Conservation (phyloP, 768 basidiomycete species). For the Leccinum arenicola region DNA sequence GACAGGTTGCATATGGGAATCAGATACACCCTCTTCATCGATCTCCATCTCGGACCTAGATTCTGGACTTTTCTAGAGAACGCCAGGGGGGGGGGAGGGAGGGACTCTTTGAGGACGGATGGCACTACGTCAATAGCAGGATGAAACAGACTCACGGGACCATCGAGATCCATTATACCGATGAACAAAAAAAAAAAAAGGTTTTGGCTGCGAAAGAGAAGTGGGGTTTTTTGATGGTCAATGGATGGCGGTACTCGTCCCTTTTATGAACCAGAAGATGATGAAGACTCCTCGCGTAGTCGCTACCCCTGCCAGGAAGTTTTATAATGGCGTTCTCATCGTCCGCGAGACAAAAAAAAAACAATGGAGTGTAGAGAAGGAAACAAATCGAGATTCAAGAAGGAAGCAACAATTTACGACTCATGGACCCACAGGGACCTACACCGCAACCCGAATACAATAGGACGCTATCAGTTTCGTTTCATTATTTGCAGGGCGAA, state of each 20-base stretch:
- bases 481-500: background rate
- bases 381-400: background rate
- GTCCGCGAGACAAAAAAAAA: slow-evolving; percentile 19
- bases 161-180: slow-evolving; percentile 11
- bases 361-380: background rate
- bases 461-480: slow-evolving; percentile 2
- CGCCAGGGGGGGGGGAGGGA: too few species aligned
- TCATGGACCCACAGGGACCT: slow-evolving; percentile 24
- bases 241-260: background rate
- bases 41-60: slow-evolving; percentile 11
- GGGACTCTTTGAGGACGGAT: background rate
- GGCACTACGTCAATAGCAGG: background rate
- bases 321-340: slow-evolving; percentile 7
- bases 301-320: background rate
- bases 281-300: slow-evolving; percentile 6
- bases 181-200: background rate
- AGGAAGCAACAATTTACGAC: background rate
- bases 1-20: background rate
- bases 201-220: background rate
- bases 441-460: slow-evolving; percentile 21
- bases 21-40: slow-evolving; percentile 1
- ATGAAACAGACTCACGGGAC: slow-evolving; percentile 13
- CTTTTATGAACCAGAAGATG: slow-evolving; percentile 17
- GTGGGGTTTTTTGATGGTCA: background rate
- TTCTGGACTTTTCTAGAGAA: slow-evolving; percentile 9